Base-by-base conservation (phyloP, 352 stramenopile genomes). In the Globisporangium yorkense region DNA sequence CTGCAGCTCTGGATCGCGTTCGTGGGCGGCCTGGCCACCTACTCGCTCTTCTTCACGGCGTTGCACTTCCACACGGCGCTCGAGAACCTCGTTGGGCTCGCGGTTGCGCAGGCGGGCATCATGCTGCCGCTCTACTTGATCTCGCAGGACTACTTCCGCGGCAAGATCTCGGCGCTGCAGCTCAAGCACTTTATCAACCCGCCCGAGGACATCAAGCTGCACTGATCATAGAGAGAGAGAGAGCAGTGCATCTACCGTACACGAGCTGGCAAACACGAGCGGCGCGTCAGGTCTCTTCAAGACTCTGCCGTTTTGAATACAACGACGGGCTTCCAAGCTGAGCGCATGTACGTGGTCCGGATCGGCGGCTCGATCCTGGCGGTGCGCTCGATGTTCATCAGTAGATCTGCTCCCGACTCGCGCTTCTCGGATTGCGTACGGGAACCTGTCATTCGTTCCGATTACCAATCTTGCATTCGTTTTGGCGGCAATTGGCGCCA, bases 41-140 rank as follows among this genome's bases (percentile, higher is more conserved):
- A 89, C 67, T 72, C 77, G 58, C 70, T 89, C 2, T 88, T 85
- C 66, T 87, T 84, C 68, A 89, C 82, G 33, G 66, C 72, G 0
- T 71, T 70, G 24, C 88, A 71, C 62, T 92, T 90, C 68, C 82
- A 92, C 71, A 80, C 72, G 54, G 63, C 76, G 33, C 54, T 67
- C 44, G 82, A 92, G 54, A 92, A 89, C 58, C 41, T 88, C 1
- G 61, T 90, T 21, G 82, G 60, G 9, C 53, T 92, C 41, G 20
- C 84, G 10, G 74, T 89, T 45, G 77, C 67, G 5, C 80, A 92
- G 55, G 53, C 54, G 9, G 74, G 52, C 48, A 65, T 89, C 21
- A 90, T 92, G 80, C 12, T 66, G 27, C 82, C 82, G 46, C 65
- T 92, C 41, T 77, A 81, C 49, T 51, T 90, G 50, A 33, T 92